These are phyloP conservation scores for Paramecium caudatum DNA, from an alignment of 73 alveolate species.

Conservation along the genomic window DNA sequence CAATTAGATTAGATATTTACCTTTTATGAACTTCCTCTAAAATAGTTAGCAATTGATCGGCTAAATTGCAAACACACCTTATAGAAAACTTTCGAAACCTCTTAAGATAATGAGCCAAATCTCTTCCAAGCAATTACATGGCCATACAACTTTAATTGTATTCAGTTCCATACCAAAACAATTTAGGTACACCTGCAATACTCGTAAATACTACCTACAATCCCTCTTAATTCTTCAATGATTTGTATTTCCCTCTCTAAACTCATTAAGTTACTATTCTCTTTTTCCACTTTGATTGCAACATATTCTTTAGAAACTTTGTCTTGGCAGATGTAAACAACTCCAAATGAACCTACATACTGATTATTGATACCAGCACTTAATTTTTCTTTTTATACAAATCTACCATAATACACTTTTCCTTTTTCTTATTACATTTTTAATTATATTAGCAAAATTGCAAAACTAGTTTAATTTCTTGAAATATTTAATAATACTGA, in stretches of 20 bases:
- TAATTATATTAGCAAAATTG: constrained; percentile 69
- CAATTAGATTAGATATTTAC: constrained; percentile 51
- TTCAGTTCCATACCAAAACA: constrained; percentile 71
- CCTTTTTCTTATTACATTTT: constrained; percentile 35
- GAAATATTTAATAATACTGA: too few species aligned
- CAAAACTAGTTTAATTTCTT: too few species aligned
- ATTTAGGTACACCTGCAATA: constrained; percentile 66
- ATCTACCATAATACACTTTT: constrained; percentile 39
- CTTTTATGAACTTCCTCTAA: constrained; percentile 69
- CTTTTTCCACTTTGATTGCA: constrained; percentile 84
- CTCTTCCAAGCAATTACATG: constrained; percentile 52
- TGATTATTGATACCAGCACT: neutral
- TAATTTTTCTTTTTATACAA: constrained; percentile 43
- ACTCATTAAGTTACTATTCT: constrained; percentile 40
- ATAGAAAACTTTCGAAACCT: neutral
- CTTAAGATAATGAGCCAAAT: constrained; percentile 55
- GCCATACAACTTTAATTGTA: constrained; percentile 53
- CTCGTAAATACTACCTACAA: neutral
- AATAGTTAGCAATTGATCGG: constrained; percentile 27
- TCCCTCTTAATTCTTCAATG: constrained; percentile 52
- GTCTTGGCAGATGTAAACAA: constrained; percentile 87
- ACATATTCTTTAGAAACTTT: constrained; percentile 84
- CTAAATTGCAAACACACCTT: constrained; percentile 62
- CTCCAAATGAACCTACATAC: constrained; percentile 95
- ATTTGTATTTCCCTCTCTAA: constrained; percentile 57